Conservation (phyloP, 2,329 filamentous ascomycete genomes). For the Colletotrichum orbiculare region DNA sequence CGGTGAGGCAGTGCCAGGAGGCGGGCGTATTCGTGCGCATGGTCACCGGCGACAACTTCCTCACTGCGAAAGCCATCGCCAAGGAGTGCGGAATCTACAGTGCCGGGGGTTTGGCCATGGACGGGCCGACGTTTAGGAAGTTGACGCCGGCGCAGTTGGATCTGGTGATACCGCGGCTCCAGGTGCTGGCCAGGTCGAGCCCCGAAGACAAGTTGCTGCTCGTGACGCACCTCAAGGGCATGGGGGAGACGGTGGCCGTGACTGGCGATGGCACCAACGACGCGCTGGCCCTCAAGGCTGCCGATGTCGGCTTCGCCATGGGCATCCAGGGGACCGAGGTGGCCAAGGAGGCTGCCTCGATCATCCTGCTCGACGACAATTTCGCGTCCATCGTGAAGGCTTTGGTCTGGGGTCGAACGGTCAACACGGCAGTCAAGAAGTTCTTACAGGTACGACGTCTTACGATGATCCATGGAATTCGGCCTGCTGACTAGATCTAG, state of each 20-base stretch:
- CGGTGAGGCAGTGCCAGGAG: conserved; percentile 54
- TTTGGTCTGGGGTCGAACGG: conserved; percentile 70
- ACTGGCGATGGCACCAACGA: conserved; percentile 74
- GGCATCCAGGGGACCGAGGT: conserved; percentile 71
- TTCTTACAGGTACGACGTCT: conserved; percentile 62
- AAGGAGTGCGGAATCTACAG: conserved; percentile 77
- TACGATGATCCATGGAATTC: not conserved
- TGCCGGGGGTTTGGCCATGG: conserved; percentile 71
- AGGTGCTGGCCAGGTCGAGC: conserved; percentile 73
- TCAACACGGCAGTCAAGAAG: conserved; percentile 73
- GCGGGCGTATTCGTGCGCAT: conserved; percentile 59
- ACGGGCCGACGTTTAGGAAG: conserved; percentile 74
- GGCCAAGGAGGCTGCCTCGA: conserved; percentile 71
- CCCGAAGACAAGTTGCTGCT: conserved; percentile 75
- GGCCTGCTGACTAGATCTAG: conserved; percentile 40
- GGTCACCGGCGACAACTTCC: conserved; percentile 64
- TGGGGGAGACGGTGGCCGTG: conserved; percentile 68
- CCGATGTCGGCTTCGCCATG: conserved; percentile 73
- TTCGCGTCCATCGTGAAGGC: conserved; percentile 70
- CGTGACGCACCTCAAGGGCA: conserved; percentile 69
- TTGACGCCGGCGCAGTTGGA: conserved; percentile 70
- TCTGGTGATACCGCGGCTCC: conserved; percentile 66
- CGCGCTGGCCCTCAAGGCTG: conserved; percentile 68
- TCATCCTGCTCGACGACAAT: conserved; percentile 72
- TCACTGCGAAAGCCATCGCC: conserved; percentile 79